phyloP scores from a whole-genome alignment of 768 basidiomycete species.

The Tylopilus subfusipes region DNA sequence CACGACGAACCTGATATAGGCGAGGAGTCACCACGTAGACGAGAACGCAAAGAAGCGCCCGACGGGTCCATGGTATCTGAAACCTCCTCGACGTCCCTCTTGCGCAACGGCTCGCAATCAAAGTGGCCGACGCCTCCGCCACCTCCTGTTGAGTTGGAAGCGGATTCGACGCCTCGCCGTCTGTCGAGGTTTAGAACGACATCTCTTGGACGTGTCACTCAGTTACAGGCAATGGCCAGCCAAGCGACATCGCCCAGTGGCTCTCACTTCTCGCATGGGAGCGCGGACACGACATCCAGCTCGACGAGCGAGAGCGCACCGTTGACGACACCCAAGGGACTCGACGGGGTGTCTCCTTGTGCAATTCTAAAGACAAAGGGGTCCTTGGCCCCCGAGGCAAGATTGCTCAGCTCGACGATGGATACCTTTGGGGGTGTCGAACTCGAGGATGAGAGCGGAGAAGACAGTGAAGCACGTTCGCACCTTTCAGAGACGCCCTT shows the following conservation, averaged over 20 bases:
- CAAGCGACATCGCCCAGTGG: conserved; percentile 44
- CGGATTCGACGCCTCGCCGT: conserved; percentile 25
- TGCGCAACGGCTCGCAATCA: conserved; percentile 19
- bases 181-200: conserved; percentile 28
- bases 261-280: conserved; percentile 39
- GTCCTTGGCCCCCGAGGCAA: conserved; percentile 23
- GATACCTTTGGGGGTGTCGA: conserved; percentile 39
- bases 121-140: conserved; percentile 33
- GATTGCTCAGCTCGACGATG: conserved; percentile 29
- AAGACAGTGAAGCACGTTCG: background rate
- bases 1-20: background rate
- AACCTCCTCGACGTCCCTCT: conserved; percentile 15
- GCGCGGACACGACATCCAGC: conserved; percentile 35
- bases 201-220: conserved; percentile 27
- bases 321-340: conserved; percentile 18
- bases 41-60: conserved; percentile 9
- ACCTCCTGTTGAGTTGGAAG: conserved; percentile 24
- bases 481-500: background rate
- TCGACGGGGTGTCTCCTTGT: conserved; percentile 4
- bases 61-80: conserved; percentile 15
- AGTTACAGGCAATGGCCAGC: conserved; percentile 18
- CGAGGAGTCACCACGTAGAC: conserved; percentile 4
- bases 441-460: conserved; percentile 6
- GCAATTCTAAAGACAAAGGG: conserved; percentile 6
- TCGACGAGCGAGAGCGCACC: conserved; percentile 27